Evolutionary conservation across 495 filamentous ascomycete species (phyloP).

Genomic region (Pyrenula aspistea): DNA sequence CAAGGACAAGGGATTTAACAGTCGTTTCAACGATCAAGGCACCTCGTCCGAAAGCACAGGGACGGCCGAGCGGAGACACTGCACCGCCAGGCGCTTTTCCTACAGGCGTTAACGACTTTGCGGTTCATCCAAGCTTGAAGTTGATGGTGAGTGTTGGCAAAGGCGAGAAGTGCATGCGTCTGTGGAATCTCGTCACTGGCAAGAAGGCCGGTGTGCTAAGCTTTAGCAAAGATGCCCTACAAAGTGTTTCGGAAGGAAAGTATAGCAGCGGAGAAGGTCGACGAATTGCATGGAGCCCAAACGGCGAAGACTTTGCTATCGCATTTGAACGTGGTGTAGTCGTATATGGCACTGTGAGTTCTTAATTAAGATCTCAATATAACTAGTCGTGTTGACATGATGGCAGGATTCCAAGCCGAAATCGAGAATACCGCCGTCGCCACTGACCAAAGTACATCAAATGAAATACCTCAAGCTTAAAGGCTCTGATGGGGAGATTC

Average conservation of each 20-base stretch:
- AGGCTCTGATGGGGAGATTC: conserved; percentile 25
- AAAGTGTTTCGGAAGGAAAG: conserved; percentile 61
- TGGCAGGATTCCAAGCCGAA: conserved; percentile 61
- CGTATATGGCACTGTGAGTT: conserved; percentile 65
- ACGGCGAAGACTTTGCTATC: conserved; percentile 72
- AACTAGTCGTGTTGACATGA: conserved; percentile 7
- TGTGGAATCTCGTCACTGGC: conserved; percentile 96
- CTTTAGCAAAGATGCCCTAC: conserved; percentile 57
- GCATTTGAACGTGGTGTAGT: conserved; percentile 77
- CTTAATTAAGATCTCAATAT: conserved; percentile 1
- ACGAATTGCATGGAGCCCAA: conserved; percentile 66
- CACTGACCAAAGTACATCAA: conserved; percentile 70
- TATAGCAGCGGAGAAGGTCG: conserved; percentile 73
- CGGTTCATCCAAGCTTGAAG: conserved; percentile 91
- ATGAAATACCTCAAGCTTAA: conserved; percentile 54
- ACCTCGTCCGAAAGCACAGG: conserved; percentile 69
- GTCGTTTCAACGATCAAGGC: conserved; percentile 83
- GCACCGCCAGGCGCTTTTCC: conserved; percentile 73
- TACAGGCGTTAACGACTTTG: conserved; percentile 87
- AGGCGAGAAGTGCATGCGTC: conserved; percentile 78
- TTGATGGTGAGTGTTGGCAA: conserved; percentile 84
- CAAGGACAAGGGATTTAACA: conserved; percentile 78
- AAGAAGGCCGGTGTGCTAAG: conserved; percentile 88
- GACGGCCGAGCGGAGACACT: conserved; percentile 83
- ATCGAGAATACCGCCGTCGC: conserved; percentile 54